phyloP scores from a whole-genome alignment of 768 basidiomycete genomes.

The Mycena venus region DNA sequence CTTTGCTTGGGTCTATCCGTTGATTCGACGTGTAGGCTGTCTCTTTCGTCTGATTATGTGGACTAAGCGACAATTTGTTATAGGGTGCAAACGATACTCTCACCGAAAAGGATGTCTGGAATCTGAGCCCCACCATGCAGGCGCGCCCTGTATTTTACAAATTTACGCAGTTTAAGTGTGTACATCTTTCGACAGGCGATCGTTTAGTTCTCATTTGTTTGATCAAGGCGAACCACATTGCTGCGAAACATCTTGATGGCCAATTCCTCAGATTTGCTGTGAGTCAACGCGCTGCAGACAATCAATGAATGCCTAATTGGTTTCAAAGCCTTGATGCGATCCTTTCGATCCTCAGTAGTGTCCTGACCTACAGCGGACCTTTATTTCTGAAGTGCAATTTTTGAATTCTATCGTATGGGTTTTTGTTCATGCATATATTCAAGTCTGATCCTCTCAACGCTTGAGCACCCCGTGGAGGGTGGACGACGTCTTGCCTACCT shows the following conservation, averaged over 20 bases:
- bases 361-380: slow-evolving; percentile 83
- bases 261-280: slow-evolving; percentile 63
- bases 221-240: slow-evolving; percentile 52
- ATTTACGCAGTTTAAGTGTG: slow-evolving; percentile 43
- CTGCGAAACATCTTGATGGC: slow-evolving; percentile 57
- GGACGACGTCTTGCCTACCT: slow-evolving; percentile 76
- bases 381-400: slow-evolving; percentile 83
- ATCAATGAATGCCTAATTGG: neutral
- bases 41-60: neutral
- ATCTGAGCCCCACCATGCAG: slow-evolving; percentile 76
- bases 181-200: neutral
- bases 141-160: slow-evolving; percentile 73
- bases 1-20: slow-evolving; percentile 78
- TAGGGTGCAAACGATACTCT: slow-evolving; percentile 67
- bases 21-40: slow-evolving; percentile 61
- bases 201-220: neutral
- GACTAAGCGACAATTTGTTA: neutral
- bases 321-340: slow-evolving; percentile 67
- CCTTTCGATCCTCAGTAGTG: slow-evolving; percentile 75
- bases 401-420: slow-evolving; percentile 36
- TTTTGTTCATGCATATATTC: neutral
- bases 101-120: slow-evolving; percentile 79
- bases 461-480: slow-evolving; percentile 28
- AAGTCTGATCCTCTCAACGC: neutral
- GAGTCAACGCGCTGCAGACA: slow-evolving; percentile 14